phyloP scores from a whole-genome alignment of 257 asterid genomes.

The Petrea volubilis region DNA sequence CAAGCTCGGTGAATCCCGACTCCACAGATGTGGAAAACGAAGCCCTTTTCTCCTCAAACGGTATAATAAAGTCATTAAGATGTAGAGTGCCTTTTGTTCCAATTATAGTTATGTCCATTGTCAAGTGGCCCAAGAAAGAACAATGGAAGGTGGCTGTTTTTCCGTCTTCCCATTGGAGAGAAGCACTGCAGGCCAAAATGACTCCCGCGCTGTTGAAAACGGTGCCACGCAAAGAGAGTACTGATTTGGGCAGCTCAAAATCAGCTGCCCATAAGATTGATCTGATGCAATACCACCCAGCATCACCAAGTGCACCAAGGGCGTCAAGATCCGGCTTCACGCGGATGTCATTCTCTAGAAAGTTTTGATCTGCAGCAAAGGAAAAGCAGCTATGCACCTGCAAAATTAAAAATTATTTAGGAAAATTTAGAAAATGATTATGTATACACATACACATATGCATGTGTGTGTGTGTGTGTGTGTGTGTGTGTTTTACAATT shows the following conservation, averaged over 20 bases:
- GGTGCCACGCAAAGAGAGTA: conserved; percentile 47
- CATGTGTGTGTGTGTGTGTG: too few species aligned
- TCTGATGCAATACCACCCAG: conserved; percentile 76
- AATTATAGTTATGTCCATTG: conserved; percentile 57
- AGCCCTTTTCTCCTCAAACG: conserved; percentile 51
- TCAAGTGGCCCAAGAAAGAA: conserved; percentile 61
- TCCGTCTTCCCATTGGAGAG: conserved; percentile 66
- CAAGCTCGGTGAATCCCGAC: conserved; percentile 39
- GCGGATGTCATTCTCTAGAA: conserved; percentile 61
- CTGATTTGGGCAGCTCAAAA: conserved; percentile 62
- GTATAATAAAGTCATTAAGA: conserved; percentile 60
- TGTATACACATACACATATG: too few species aligned
- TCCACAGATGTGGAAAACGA: conserved; percentile 41
- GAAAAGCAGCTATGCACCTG: conserved; percentile 53
- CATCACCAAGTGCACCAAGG: conserved; percentile 75
- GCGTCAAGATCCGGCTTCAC: conserved; percentile 76
- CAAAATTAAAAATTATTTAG: background rate
- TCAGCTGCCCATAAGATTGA: conserved; percentile 73
- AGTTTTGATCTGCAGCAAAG: conserved; percentile 27
- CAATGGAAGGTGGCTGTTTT: conserved; percentile 68
- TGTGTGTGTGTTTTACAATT: too few species aligned
- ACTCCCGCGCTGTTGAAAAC: conserved; percentile 54
- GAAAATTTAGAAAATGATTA: fast-evolving
- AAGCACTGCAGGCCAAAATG: conserved; percentile 65
- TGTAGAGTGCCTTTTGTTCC: conserved; percentile 62